Conservation (phyloP, 1,284 basidiomycete species). For the Cutaneotrichosporon sp. region DNA sequence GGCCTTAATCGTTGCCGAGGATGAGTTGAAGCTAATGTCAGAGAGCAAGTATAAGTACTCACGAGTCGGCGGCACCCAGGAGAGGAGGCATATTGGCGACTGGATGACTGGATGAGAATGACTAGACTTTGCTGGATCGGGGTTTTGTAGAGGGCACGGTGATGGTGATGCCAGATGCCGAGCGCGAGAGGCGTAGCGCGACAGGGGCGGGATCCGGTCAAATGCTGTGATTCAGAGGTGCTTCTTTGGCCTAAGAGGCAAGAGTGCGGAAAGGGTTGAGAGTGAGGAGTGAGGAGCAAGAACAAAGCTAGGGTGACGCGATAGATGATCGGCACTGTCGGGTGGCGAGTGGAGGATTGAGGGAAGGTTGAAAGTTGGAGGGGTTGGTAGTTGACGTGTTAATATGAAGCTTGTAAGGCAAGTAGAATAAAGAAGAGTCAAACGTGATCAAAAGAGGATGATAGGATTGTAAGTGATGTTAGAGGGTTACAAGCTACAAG, state of each 20-base stretch:
- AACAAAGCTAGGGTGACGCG: background rate
- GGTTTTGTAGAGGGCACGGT: background rate
- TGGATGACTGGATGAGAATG: background rate
- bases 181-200: background rate
- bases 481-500: too few species aligned
- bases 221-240: background rate
- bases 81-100: constrained; percentile 21
- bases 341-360: background rate
- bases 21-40: constrained; percentile 34
- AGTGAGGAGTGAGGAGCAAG: background rate
- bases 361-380: too few species aligned
- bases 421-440: too few species aligned
- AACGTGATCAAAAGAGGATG: too few species aligned
- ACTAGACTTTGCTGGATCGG: background rate
- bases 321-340: background rate
- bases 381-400: constrained; percentile 1
- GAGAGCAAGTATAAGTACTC: constrained; percentile 7
- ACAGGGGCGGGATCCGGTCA: background rate
- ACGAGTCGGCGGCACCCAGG: constrained; percentile 25
- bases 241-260: background rate
- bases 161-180: background rate
- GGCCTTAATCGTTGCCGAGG: constrained; percentile 30
- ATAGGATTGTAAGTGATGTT: too few species aligned
- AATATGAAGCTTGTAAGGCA: background rate
- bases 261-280: background rate